Conservation (phyloP, 1,139 yeast species). For the Yamadazyma atmosphaerica region DNA sequence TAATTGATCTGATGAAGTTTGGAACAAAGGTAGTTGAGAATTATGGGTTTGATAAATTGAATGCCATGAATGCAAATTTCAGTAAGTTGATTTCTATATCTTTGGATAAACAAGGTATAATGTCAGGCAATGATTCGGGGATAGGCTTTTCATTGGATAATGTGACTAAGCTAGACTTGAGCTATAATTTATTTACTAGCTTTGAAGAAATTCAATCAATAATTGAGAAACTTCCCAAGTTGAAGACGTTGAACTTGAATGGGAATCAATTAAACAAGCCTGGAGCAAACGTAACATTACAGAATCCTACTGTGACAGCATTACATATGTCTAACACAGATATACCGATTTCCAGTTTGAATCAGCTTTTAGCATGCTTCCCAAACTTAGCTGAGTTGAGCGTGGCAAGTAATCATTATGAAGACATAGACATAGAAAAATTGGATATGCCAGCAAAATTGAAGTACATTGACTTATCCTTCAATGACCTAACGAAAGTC, state of each 20-base stretch:
- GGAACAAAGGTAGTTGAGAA: conserved; percentile 61
- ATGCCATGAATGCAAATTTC: conserved; percentile 48
- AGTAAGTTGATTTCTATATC: conserved; percentile 48
- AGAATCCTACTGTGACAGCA: conserved; percentile 20
- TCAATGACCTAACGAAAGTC: conserved; percentile 34
- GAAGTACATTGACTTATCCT: conserved; percentile 42
- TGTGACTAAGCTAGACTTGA: conserved; percentile 53
- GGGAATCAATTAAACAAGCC: conserved; percentile 48
- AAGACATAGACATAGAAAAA: conserved; percentile 20
- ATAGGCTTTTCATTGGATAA: conserved; percentile 18
- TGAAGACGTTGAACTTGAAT: conserved; percentile 53
- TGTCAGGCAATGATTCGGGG: not conserved
- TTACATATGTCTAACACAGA: conserved; percentile 35
- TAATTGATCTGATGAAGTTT: conserved; percentile 27
- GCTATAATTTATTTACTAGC: conserved; percentile 55
- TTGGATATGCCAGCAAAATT: conserved; percentile 16
- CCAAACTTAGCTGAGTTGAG: conserved; percentile 44
- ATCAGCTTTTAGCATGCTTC: conserved; percentile 32
- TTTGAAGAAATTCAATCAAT: conserved; percentile 41
- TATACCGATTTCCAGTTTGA: conserved; percentile 22
- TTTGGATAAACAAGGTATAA: conserved; percentile 29
- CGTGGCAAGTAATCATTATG: conserved; percentile 49
- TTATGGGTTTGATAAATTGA: conserved; percentile 63
- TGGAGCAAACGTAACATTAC: conserved; percentile 25
- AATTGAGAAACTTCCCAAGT: conserved; percentile 29